phyloP scores from a whole-genome alignment of 257 asterid species.

The Rhazya stricta region DNA sequence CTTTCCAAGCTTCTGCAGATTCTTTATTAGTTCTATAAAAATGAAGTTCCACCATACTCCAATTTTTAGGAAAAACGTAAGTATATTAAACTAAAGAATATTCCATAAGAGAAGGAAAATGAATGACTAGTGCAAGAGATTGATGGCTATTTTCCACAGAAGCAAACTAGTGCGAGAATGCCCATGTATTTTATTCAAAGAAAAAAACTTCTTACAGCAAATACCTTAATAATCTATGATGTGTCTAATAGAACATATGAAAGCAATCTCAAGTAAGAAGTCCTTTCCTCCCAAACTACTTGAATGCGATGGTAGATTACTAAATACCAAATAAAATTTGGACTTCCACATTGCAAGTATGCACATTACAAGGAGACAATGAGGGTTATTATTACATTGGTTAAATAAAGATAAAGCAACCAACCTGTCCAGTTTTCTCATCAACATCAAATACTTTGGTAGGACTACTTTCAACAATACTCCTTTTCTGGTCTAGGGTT shows the following conservation, averaged over 20 bases:
- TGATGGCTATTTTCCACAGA: neutral
- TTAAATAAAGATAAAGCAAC: conserved; percentile 8
- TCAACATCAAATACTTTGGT: conserved; percentile 81
- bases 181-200: neutral
- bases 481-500: conserved; percentile 53
- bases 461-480: conserved; percentile 88
- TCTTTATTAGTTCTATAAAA: neutral
- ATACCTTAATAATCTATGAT: neutral
- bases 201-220: neutral
- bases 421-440: conserved; percentile 61
- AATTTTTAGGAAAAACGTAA: neutral
- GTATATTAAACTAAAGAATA: neutral
- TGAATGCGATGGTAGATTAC: neutral
- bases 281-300: neutral
- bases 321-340: neutral
- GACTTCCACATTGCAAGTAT: neutral
- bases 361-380: neutral
- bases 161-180: neutral
- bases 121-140: neutral
- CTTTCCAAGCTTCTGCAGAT: neutral
- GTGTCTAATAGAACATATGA: neutral
- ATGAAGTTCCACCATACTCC: neutral
- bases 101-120: neutral
- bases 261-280: neutral
- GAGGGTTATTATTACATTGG: neutral